phyloP scores from a whole-genome alignment of 2,329 filamentous ascomycete genomes.

The Niveomyces coronatus region DNA sequence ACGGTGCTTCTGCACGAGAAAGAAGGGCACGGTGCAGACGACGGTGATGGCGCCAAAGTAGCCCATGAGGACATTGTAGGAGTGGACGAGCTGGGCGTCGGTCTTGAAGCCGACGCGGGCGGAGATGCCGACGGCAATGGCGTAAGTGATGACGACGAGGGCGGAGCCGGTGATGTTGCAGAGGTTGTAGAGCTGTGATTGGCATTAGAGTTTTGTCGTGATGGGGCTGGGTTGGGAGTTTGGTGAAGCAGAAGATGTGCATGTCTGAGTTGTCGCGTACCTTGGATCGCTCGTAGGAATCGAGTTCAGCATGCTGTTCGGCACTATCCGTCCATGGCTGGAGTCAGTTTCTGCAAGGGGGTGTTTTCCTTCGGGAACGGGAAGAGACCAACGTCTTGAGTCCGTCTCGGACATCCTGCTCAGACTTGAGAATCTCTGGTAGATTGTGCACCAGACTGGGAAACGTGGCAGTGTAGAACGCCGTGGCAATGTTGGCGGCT shows the following conservation, averaged over 20 bases:
- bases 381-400: slow-evolving; percentile 5
- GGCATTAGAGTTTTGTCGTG: too few relatives aligned
- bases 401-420: slow-evolving; percentile 12
- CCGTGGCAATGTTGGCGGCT: slow-evolving; percentile 14
- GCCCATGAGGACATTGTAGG: slow-evolving; percentile 14
- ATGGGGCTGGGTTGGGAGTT: too few relatives aligned
- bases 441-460: slow-evolving; percentile 13
- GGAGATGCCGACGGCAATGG: slow-evolving; percentile 14
- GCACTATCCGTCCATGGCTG: too few relatives aligned
- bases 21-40: slow-evolving; percentile 14
- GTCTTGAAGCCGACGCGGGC: slow-evolving; percentile 13
- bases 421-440: slow-evolving; percentile 13
- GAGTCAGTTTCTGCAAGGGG: too few relatives aligned
- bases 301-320: slow-evolving; percentile 13
- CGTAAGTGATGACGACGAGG: slow-evolving; percentile 13
- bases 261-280: neutral
- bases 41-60: slow-evolving; percentile 15
- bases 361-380: too few relatives aligned
- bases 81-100: slow-evolving; percentile 9
- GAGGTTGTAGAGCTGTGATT: slow-evolving; percentile 13
- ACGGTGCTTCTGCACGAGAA: slow-evolving; percentile 15
- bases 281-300: slow-evolving; percentile 14
- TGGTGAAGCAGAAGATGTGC: neutral
- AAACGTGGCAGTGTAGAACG: slow-evolving; percentile 14
- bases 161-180: slow-evolving; percentile 15